Percentiles rank a stretch among this genome's conserved stretches.
Conservation (phyloP, 1,284 basidiomycete genomes). For the Microstroma glucosiphilum region DNA sequence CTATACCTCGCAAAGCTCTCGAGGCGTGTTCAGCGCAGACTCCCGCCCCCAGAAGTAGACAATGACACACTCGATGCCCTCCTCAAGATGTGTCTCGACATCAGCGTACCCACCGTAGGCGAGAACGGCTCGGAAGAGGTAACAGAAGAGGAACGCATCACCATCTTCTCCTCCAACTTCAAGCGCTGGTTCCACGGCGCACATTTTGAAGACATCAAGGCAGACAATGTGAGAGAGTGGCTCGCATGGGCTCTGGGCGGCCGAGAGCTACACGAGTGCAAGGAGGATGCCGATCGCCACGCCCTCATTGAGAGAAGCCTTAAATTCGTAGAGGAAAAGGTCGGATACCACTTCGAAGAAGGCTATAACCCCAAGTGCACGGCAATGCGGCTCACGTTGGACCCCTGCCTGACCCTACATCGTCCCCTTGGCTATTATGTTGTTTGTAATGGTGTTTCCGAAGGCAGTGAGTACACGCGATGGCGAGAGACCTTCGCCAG, state of each 20-base stretch:
- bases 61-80: conserved; percentile 9
- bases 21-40: conserved; percentile 6
- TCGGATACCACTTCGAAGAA: conserved; percentile 12
- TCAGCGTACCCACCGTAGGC: conserved; percentile 8
- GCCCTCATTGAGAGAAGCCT: conserved; percentile 15
- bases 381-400: conserved; percentile 70
- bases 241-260: conserved; percentile 22
- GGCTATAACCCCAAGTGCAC: conserved; percentile 60
- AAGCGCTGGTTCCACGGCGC: conserved; percentile 18
- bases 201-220: conserved; percentile 16
- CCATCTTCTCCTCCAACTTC: background rate
- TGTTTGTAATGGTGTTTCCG: conserved; percentile 13
- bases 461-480: conserved; percentile 3
- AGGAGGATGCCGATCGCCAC: background rate
- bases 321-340: conserved; percentile 9
- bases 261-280: conserved; percentile 9
- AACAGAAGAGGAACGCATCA: background rate
- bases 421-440: conserved; percentile 20
- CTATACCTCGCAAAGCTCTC: conserved; percentile 16
- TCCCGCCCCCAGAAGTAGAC: conserved; percentile 12
- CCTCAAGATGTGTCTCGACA: conserved; percentile 16
- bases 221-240: conserved; percentile 21
- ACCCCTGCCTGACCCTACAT: conserved; percentile 64
- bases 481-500: background rate
- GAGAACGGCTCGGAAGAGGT: conserved; percentile 11